These are phyloP conservation scores for Mortierella sp. DNA, from an alignment of 371 early-diverging fungal genomes.

Conservation along the genomic window DNA sequence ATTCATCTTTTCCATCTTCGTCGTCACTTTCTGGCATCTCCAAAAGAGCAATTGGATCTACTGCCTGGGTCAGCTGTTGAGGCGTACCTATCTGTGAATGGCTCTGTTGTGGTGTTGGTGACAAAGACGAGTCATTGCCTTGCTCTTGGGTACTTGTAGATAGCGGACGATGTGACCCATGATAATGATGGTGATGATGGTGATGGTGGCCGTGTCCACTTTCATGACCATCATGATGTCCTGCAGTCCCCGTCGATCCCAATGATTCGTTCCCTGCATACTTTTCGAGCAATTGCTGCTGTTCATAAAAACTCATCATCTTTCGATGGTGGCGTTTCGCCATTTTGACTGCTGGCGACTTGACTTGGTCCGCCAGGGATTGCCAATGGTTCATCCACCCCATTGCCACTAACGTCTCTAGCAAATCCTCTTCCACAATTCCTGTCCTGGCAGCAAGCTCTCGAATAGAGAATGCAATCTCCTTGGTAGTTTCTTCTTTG, in stretches of 20 bases:
- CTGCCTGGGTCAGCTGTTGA: slow-evolving; percentile 6
- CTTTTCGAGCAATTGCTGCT: slow-evolving; percentile 25
- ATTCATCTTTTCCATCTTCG: slow-evolving; percentile 8
- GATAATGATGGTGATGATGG: background rate
- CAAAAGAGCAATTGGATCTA: slow-evolving; percentile 30
- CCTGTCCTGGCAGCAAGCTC: slow-evolving; percentile 61
- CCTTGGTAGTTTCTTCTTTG: slow-evolving; percentile 7
- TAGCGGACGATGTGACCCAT: no score
- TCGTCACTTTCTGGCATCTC: slow-evolving; percentile 28
- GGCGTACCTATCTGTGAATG: background rate
- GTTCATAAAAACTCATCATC: slow-evolving; percentile 35
- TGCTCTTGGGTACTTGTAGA: no score
- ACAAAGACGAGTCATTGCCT: background rate
- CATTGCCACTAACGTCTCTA: slow-evolving; percentile 63
- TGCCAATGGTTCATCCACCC: slow-evolving; percentile 61
- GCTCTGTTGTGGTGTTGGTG: background rate
- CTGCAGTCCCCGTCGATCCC: background rate
- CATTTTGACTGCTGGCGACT: slow-evolving; percentile 2
- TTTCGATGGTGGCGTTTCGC: slow-evolving; percentile 32
- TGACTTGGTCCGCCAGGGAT: slow-evolving; percentile 1
- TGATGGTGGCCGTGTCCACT: slow-evolving; percentile 10
- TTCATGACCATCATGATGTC: slow-evolving; percentile 5
- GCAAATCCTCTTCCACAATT: slow-evolving; percentile 63
- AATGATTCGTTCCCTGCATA: slow-evolving; percentile 2
- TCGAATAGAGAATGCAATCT: slow-evolving; percentile 55